Percentiles rank a stretch among this genome's conserved stretches.
phyloP scores from a whole-genome alignment of 768 basidiomycete genomes.

The Rhodosporidiobolus sp. region DNA sequence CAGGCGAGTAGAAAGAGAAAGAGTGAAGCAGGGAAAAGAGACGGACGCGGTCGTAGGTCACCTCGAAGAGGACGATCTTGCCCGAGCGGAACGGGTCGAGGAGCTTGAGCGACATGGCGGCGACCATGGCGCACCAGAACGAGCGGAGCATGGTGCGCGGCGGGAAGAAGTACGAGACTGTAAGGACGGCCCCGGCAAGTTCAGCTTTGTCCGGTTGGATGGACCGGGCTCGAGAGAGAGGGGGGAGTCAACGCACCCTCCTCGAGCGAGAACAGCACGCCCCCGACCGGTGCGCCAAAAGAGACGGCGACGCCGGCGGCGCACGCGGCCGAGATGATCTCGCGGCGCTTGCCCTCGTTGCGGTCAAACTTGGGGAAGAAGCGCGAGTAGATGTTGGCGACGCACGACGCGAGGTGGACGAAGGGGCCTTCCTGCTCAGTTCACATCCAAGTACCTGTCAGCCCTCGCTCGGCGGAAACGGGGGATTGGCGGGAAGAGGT shows the following conservation, averaged over 20 bases:
- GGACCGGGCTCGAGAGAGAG: neutral
- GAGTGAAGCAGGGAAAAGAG: neutral
- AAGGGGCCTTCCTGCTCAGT: slow-evolving; percentile 72
- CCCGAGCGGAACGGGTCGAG: slow-evolving; percentile 94
- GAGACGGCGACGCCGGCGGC: slow-evolving; percentile 97
- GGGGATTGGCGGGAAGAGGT: neutral
- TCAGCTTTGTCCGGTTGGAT: neutral
- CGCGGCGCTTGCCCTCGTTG: slow-evolving; percentile 94
- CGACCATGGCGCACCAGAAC: slow-evolving; percentile 82
- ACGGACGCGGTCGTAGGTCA: slow-evolving; percentile 75
- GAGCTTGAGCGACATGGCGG: slow-evolving; percentile 72
- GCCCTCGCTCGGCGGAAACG: too few species aligned
- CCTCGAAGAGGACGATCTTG: slow-evolving; percentile 86
- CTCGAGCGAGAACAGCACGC: slow-evolving; percentile 85
- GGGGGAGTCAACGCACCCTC: slow-evolving; percentile 62
- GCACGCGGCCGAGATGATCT: slow-evolving; percentile 86
- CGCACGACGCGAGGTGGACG: slow-evolving; percentile 87
- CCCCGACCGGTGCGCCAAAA: slow-evolving; percentile 81
- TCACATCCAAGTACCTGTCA: too few species aligned
- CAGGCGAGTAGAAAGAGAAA: too few species aligned
- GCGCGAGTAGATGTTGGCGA: slow-evolving; percentile 89
- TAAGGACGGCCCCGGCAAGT: neutral
- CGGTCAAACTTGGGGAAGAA: slow-evolving; percentile 84
- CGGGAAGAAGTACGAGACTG: slow-evolving; percentile 75
- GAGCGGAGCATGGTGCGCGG: slow-evolving; percentile 50